A percentile compares a stretch with the other conserved stretches of the same genome.
phyloP scores from a whole-genome alignment of 1,139 yeast genomes.

The Blastobotrys persicus region DNA sequence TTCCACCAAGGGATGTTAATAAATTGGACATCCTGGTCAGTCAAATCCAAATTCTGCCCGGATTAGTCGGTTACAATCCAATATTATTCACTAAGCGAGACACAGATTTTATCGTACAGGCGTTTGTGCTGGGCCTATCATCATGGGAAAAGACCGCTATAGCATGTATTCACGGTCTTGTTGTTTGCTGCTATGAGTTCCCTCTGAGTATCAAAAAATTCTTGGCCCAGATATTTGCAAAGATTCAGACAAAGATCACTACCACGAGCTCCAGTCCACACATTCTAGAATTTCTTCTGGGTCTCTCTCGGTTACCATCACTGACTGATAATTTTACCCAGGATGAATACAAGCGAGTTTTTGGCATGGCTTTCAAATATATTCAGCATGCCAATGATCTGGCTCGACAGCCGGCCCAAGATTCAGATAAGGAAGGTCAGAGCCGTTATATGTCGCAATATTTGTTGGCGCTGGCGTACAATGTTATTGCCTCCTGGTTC shows the following conservation, averaged over 20 bases:
- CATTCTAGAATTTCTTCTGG: slow-evolving; percentile 68
- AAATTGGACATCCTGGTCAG: slow-evolving; percentile 68
- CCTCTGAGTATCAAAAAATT: slow-evolving; percentile 72
- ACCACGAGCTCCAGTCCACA: slow-evolving; percentile 68
- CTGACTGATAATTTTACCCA: slow-evolving; percentile 69
- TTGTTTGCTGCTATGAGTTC: slow-evolving; percentile 76
- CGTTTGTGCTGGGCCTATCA: slow-evolving; percentile 61
- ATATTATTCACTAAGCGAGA: slow-evolving; percentile 54
- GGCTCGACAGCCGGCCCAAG: slow-evolving; percentile 24
- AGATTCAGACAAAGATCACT: slow-evolving; percentile 71
- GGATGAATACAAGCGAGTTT: slow-evolving; percentile 76
- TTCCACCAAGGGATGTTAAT: slow-evolving; percentile 40
- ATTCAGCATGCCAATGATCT: slow-evolving; percentile 68
- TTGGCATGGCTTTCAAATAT: slow-evolving; percentile 79
- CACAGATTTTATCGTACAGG: slow-evolving; percentile 65
- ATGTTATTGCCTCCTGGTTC: slow-evolving; percentile 72
- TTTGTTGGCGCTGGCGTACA: slow-evolving; percentile 61
- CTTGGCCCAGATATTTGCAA: slow-evolving; percentile 61
- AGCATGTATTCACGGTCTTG: slow-evolving; percentile 72
- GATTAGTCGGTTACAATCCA: slow-evolving; percentile 65
- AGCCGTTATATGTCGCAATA: slow-evolving; percentile 51
- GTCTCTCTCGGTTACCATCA: slow-evolving; percentile 64
- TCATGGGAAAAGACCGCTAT: slow-evolving; percentile 75
- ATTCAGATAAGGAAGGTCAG: slow-evolving; percentile 18
- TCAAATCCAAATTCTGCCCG: slow-evolving; percentile 60